Base-by-base conservation (phyloP, 73 alveolate species). In the Paramecium sexaurelia region DNA sequence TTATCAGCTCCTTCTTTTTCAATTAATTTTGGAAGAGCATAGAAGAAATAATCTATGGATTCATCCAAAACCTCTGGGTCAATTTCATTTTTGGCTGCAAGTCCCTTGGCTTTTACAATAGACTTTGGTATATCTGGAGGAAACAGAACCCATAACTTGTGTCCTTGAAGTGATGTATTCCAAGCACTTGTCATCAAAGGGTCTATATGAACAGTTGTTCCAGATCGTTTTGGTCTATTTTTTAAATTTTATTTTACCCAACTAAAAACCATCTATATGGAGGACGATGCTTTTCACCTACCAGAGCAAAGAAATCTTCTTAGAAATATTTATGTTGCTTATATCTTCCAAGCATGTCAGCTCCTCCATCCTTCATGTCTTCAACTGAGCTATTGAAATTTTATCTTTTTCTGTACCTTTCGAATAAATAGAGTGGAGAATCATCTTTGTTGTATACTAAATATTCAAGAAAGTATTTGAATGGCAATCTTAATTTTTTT, bases 221-320 rank as follows among this genome's bases (percentile, higher is more conserved):
- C 98, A 1, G 98, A 96, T 37, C 98, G 90, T 73, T 94, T 92
- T 19, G 98, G 98, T 22, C 90, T 78, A 41, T 22, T 78, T 0
- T 40, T 78, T 27, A 17, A 36, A 35, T 78, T 2, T 0, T 20
- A 17, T 6, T 41, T 37, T 78, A 78, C 90, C 98, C 98, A 5
- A 96, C 95, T 9, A 96, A 91, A 87, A 96, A 93, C 98, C 98
- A 96, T 84, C 98, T 84, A 68, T 90, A 96, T 17, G 98, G 98
- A 85, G 98, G 98, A 78, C 97, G 92, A 22, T 91, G 90, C 75
- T 92, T 92, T 33, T 93, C 96, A 3, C 94, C 95, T 3, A 88
- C 87, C 20, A 41, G 43, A 7, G 92, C n/a, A 68, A 94, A 93
- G 55, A 85, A 73, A 35, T 96, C 96, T 40, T 93, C 92, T 78